These are phyloP conservation scores for Rubus parviflorus DNA, from an alignment of 306 rosid species.

Conservation along the genomic window DNA sequence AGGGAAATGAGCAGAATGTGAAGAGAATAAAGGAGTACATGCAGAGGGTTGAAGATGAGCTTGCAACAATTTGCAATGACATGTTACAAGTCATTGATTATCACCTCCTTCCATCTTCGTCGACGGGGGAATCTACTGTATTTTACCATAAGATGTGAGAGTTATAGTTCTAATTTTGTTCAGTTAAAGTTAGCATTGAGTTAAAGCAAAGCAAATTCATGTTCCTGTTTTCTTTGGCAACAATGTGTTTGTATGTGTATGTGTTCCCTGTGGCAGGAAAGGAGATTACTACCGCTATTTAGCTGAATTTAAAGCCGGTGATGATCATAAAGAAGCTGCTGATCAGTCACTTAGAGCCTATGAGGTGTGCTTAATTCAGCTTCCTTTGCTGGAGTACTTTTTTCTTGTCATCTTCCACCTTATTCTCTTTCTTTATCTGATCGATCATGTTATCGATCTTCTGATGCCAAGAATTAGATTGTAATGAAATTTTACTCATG, in stretches of 20 bases:
- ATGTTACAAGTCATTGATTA: conserved; percentile 38
- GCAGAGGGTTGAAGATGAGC: conserved; percentile 45
- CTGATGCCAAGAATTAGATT: not conserved
- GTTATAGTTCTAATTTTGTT: not conserved
- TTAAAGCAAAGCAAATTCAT: not conserved
- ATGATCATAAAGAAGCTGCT: conserved; percentile 43
- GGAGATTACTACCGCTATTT: conserved; percentile 53
- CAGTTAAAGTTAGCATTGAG: conserved; percentile 7
- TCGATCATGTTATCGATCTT: not conserved
- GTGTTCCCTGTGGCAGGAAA: conserved; percentile 32
- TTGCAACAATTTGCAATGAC: conserved; percentile 40
- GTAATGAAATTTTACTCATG: not conserved
- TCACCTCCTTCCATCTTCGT: conserved; percentile 45
- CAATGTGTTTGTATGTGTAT: not conserved
- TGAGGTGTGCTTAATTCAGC: conserved; percentile 29
- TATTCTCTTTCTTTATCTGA: not conserved
- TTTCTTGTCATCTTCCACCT: not conserved
- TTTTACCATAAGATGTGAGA: conserved; percentile 45
- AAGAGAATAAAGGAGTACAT: conserved; percentile 37
- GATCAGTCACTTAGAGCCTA: conserved; percentile 48
- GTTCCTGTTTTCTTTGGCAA: not conserved
- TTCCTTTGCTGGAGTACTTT: conserved; percentile 7
- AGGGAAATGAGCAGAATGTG: conserved; percentile 39
- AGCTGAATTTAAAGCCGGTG: conserved; percentile 43
- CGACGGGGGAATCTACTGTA: conserved; percentile 40